Base-by-base conservation (phyloP, 768 basidiomycete genomes). In the Coprinopsis strossmayeri region DNA sequence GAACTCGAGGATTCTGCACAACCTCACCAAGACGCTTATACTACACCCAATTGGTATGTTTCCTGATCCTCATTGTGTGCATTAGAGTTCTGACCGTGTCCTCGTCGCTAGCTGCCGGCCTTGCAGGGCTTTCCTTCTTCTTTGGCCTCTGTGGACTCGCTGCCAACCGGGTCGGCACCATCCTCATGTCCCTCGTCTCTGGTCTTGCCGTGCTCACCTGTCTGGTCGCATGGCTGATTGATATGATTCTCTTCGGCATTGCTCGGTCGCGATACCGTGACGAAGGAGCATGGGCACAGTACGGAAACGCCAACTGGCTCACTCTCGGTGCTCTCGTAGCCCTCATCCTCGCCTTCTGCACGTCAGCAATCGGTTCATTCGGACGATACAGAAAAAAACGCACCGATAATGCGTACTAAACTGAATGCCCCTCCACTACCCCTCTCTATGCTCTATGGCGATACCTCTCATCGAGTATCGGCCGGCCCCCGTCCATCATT, bases 271-370 rank as follows among this genome's bases (percentile, higher is more conserved):
- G 75, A 35, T 74, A 85, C 59, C 71, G 74, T 48, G 64, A 75
- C 52, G 65, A 66, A 17, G 76, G 73, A 17, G 60, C 68, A 24
- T 44, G 56, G 21, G 78, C 85, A 2, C 68, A 74, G 53, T 84
- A 80, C 65, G 90, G 88, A 13, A 90, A 88, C 62, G 89, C 86
- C 37, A 82, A 81, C 59, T 93, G 90, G 90, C 59, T 91, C 49
- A 84, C 84, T 2, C 73, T 92, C 37, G 88, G 78, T 48, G 87
- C 88, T 1, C 68, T 87, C 43, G 73, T 78, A 45, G 73, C 87
- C 1, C 73, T 92, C 41, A 53, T 82, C 35, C 51, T 90, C 13
- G 82, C 76, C 21, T 83, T 83, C 66, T 85, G 83, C 64, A 72
- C 79, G 2, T 74, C 79, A 12, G 69, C 76, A 2, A 81, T 80